Base-by-base conservation (phyloP, 208 protist genomes). In the Histomonas meleagridis region DNA sequence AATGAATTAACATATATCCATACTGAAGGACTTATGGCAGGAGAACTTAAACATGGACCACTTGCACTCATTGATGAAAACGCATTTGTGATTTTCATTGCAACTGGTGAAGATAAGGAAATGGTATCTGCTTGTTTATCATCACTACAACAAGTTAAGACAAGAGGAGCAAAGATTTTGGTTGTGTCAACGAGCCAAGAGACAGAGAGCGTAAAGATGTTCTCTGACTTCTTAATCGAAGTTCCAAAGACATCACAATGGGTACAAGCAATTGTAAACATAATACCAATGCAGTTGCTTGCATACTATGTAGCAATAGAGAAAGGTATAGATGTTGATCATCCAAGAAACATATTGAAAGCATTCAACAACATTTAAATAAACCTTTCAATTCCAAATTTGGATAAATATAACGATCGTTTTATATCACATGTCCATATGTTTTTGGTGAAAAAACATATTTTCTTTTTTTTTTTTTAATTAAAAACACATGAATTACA, bases 1-100 rank as follows among this genome's bases (percentile, higher is more conserved):
- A 93, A 93, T 48, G 91, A 92, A 57, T 40, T 93, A 0, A 91
- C 91, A 26, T 92, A 92, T 26, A 65, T 92, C 1, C 62, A 93
- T 49, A 55, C 92, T 5, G 91, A 92, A 90, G 62, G 91, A 28
- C 62, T 81, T 14, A 55, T 51, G 21, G 92, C 51, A 48, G 92
- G 92, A 12, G 90, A 81, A 72, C 72, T 93, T 49, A 93, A 93
- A 38, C 92, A 93, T 90, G 92, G 92, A 32, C 76, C 91, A 60
- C 9, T 90, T 3, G 72, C 86, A 3, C 28, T 91, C 0, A 69
- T 91, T 35, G 86, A 91, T 35, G n/a, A 69, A 32, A 28, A 48
- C 38, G 32, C 35, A 0, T 38, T 49, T 32, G 40, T 55, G 3
- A 86, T 86, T 21, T 55, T 86, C 76, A 32, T 55, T 21, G 46